phyloP scores from a whole-genome alignment of 768 basidiomycete genomes.

The Macrolepiota fuliginosa region DNA sequence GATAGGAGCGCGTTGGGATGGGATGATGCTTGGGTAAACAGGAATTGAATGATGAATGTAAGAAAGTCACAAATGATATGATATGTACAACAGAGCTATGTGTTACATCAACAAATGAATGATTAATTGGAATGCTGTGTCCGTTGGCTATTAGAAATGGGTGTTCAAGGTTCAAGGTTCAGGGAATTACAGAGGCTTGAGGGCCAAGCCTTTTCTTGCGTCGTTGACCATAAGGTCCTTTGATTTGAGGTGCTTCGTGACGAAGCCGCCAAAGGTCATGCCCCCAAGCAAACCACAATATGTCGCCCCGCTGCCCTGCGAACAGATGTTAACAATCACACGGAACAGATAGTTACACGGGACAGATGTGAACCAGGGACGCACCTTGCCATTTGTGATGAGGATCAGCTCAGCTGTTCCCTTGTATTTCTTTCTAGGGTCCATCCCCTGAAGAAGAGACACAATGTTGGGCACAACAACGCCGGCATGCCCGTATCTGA shows the following conservation, averaged over 20 bases:
- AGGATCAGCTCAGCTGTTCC: constrained; percentile 22
- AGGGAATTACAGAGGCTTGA: constrained; percentile 3
- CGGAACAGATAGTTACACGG: not conserved
- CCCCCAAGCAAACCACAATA: constrained; percentile 40
- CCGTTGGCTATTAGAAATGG: not conserved
- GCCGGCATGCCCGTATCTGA: constrained; percentile 32
- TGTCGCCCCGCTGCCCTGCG: constrained; percentile 20
- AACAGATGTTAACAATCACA: not conserved
- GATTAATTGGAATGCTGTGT: not conserved
- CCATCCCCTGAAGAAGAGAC: constrained; percentile 22
- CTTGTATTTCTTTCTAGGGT: constrained; percentile 26
- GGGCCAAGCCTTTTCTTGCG: constrained; percentile 19
- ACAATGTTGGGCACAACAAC: constrained; percentile 49
- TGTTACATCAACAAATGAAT: not conserved
- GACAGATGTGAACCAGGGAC: not conserved
- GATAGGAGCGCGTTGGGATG: constrained; percentile 57
- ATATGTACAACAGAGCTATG: not conserved
- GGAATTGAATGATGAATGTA: constrained; percentile 22
- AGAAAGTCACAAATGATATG: not conserved
- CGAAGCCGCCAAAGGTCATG: constrained; percentile 42
- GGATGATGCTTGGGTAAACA: constrained; percentile 54
- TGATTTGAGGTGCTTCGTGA: constrained; percentile 40
- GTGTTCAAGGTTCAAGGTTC: not conserved
- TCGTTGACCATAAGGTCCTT: constrained; percentile 26
- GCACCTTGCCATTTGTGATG: constrained; percentile 24